phyloP scores from a whole-genome alignment of 495 filamentous ascomycete genomes.

The Aspergillus biplanus region DNA sequence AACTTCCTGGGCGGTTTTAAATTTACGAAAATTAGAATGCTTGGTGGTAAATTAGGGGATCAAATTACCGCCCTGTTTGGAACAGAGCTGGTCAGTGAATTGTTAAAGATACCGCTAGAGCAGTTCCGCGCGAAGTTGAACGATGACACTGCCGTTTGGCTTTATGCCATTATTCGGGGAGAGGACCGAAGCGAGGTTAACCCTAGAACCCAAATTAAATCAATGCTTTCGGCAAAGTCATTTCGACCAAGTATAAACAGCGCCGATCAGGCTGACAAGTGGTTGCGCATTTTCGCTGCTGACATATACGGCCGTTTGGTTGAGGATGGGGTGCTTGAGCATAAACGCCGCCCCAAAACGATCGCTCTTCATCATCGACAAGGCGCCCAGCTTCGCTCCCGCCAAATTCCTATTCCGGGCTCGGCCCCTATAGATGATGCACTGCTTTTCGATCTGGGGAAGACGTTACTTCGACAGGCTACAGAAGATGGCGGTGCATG shows the following conservation, averaged over 20 bases:
- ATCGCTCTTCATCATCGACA: slow-evolving; percentile 82
- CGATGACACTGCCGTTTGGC: slow-evolving; percentile 85
- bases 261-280: slow-evolving; percentile 79
- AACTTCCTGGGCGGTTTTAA: slow-evolving; percentile 85
- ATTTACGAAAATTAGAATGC: slow-evolving; percentile 93
- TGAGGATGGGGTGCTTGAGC: slow-evolving; percentile 89
- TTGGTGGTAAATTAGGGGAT: slow-evolving; percentile 95
- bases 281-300: slow-evolving; percentile 89
- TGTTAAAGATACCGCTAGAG: slow-evolving; percentile 72
- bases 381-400: slow-evolving; percentile 69
- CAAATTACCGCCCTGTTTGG: slow-evolving; percentile 75
- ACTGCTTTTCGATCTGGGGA: slow-evolving; percentile 76
- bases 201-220: slow-evolving; percentile 89
- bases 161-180: slow-evolving; percentile 84
- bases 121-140: slow-evolving; percentile 80
- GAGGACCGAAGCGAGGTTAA: slow-evolving; percentile 89
- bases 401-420: slow-evolving; percentile 75
- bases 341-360: slow-evolving; percentile 81
- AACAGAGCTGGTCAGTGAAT: slow-evolving; percentile 78
- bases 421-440: slow-evolving; percentile 72
- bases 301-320: slow-evolving; percentile 90
- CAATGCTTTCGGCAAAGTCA: slow-evolving; percentile 97
- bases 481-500: slow-evolving; percentile 76
- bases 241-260: slow-evolving; percentile 84
- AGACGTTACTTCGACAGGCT: slow-evolving; percentile 74